Conservation (phyloP, 2,329 filamentous ascomycete species). For the Monosporascus sp. region DNA sequence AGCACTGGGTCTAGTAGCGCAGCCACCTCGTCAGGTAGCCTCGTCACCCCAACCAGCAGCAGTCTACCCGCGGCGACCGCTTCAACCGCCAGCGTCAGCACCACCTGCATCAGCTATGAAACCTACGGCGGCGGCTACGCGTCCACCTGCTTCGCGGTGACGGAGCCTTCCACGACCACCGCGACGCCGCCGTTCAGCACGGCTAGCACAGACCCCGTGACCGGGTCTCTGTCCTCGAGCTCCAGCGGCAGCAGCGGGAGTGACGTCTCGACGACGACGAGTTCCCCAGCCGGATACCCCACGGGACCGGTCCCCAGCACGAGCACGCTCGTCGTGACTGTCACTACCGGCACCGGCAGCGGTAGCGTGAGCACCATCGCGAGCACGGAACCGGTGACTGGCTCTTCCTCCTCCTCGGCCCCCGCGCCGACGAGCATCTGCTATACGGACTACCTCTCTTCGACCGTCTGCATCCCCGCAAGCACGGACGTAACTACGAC, state of each 20-base stretch:
- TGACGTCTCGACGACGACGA: constrained; percentile 1
- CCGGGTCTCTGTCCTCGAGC: constrained; percentile 1
- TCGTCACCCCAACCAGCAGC: neutral
- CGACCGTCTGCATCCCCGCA: neutral
- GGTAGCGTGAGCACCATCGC: neutral
- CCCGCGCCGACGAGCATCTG: neutral
- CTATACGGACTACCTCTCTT: neutral
- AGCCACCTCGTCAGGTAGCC: neutral
- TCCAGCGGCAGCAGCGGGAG: neutral
- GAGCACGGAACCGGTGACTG: constrained; percentile 9
- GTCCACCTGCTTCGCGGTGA: constrained; percentile 16
- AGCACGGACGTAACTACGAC: neutral
- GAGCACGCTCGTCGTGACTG: constrained; percentile 4
- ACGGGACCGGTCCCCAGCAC: constrained; percentile 2
- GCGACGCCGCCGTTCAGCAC: constrained; percentile 9
- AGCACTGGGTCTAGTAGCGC: neutral
- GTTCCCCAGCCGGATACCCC: constrained; percentile 1
- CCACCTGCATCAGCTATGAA: constrained; percentile 16
- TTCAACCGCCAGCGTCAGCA: constrained; percentile 9
- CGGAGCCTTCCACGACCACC: neutral
- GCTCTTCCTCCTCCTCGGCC: neutral
- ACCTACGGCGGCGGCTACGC: constrained; percentile 16
- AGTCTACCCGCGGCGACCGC: neutral
- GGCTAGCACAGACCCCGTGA: constrained; percentile 6
- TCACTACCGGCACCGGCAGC: constrained; percentile 5